These are phyloP conservation scores for Galeopsis tetrahit DNA, from an alignment of 257 asterid genomes.

Conservation along the genomic window DNA sequence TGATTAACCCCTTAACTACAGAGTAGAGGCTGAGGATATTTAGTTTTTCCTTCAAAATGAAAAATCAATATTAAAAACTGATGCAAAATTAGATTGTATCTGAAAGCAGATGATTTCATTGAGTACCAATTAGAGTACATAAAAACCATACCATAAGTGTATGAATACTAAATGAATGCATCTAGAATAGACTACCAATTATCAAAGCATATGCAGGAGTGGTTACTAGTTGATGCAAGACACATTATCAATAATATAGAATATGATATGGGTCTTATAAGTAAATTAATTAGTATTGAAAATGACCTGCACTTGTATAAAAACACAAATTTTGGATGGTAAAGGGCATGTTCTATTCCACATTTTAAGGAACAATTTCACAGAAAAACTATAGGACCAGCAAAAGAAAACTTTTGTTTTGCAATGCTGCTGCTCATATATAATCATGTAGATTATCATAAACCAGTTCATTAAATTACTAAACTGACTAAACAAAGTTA, in stretches of 20 bases:
- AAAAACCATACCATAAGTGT: constrained; percentile 11
- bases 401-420: neutral
- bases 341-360: constrained; percentile 13
- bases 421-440: constrained; percentile 14
- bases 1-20: neutral
- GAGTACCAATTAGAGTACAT: constrained; percentile 2
- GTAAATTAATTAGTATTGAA: neutral
- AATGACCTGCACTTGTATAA: neutral
- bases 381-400: neutral
- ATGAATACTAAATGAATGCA: too few species aligned
- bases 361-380: constrained; percentile 19
- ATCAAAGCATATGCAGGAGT: constrained; percentile 8
- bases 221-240: neutral
- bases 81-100: neutral
- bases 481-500: constrained; percentile 14
- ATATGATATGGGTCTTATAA: neutral
- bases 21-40: neutral
- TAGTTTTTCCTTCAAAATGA: neutral
- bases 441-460: neutral
- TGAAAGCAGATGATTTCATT: neutral
- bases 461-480: neutral
- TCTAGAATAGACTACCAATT: neutral
- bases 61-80: neutral
- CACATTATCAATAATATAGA: constrained; percentile 3
- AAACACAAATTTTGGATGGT: constrained; percentile 7